Evolutionary conservation across 2,329 filamentous ascomycete genomes (phyloP).

Genomic region (Trichophyton mentagrophytes): DNA sequence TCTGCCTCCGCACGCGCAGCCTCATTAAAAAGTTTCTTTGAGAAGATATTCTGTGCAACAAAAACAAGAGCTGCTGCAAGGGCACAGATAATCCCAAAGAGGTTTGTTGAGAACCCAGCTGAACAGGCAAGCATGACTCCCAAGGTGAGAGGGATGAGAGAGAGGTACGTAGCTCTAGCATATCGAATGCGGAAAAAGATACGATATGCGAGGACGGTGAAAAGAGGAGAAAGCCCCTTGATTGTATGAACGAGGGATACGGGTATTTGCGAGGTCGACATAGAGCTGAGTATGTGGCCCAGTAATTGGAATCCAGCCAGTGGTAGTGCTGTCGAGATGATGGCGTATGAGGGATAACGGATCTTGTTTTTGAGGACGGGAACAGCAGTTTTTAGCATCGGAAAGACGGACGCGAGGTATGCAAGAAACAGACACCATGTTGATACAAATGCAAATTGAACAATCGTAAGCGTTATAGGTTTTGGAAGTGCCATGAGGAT

Average conservation of each 20-base stretch:
- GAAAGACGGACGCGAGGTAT: slow-evolving; percentile 60
- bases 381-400: slow-evolving; percentile 54
- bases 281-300: slow-evolving; percentile 86
- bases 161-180: slow-evolving; percentile 73
- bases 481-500: slow-evolving; percentile 86
- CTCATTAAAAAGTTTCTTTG: slow-evolving; percentile 94
- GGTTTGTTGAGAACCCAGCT: slow-evolving; percentile 74
- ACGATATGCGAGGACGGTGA: slow-evolving; percentile 88
- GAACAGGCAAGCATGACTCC: slow-evolving; percentile 97
- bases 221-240: slow-evolving; percentile 88
- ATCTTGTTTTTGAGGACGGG: slow-evolving; percentile 77
- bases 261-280: slow-evolving; percentile 85
- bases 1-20: slow-evolving; percentile 74
- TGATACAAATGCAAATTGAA: slow-evolving; percentile 89
- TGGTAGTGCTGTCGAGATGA: slow-evolving; percentile 78
- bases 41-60: slow-evolving; percentile 96
- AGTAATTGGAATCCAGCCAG: slow-evolving; percentile 85
- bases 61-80: slow-evolving; percentile 87
- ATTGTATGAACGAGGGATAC: slow-evolving; percentile 97
- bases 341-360: slow-evolving; percentile 62
- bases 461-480: slow-evolving; percentile 77
- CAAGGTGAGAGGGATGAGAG: slow-evolving; percentile 75
- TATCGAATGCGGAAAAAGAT: slow-evolving; percentile 81
- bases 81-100: slow-evolving; percentile 80
- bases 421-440: slow-evolving; percentile 73